phyloP scores from a whole-genome alignment of 2,329 filamentous ascomycete species.

The Pyrenochaeta sp. region DNA sequence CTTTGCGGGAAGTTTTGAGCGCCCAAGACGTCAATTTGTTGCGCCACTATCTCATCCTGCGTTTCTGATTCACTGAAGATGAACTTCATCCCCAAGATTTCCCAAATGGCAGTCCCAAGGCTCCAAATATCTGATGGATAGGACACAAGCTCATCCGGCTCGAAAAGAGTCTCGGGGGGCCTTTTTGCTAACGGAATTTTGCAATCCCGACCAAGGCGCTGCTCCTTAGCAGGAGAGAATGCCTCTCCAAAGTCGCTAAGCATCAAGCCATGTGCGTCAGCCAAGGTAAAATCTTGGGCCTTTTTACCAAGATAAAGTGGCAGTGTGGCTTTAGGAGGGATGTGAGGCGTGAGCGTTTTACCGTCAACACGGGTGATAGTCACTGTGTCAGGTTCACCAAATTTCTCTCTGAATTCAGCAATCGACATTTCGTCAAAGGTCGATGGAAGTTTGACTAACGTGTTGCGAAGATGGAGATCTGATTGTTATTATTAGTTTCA shows the following conservation, averaged over 20 bases:
- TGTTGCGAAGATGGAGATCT: conserved; percentile 14
- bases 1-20: conserved; percentile 10
- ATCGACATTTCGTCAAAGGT: conserved; percentile 15
- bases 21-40: conserved; percentile 18
- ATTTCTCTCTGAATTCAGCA: conserved; percentile 12
- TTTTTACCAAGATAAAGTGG: conserved; percentile 17
- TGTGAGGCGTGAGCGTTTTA: conserved; percentile 10
- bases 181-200: conserved; percentile 13
- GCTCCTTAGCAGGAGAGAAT: conserved; percentile 14
- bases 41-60: conserved; percentile 13
- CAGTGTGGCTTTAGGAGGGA: conserved; percentile 10
- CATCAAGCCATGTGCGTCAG: conserved; percentile 12
- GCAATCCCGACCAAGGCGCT: conserved; percentile 14
- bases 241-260: conserved; percentile 19
- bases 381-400: conserved; percentile 13
- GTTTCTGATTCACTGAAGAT: conserved; percentile 15
- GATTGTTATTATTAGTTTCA: conserved; percentile 3
- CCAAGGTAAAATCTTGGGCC: conserved; percentile 12
- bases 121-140: conserved; percentile 21
- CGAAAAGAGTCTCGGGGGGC: conserved; percentile 17
- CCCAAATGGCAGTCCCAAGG: conserved; percentile 20
- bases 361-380: conserved; percentile 10
- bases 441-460: conserved; percentile 12
- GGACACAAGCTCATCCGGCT: conserved; percentile 12
- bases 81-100: conserved; percentile 17